phyloP scores from a whole-genome alignment of 2,329 filamentous ascomycete genomes.

The Aspergillus sp. region DNA sequence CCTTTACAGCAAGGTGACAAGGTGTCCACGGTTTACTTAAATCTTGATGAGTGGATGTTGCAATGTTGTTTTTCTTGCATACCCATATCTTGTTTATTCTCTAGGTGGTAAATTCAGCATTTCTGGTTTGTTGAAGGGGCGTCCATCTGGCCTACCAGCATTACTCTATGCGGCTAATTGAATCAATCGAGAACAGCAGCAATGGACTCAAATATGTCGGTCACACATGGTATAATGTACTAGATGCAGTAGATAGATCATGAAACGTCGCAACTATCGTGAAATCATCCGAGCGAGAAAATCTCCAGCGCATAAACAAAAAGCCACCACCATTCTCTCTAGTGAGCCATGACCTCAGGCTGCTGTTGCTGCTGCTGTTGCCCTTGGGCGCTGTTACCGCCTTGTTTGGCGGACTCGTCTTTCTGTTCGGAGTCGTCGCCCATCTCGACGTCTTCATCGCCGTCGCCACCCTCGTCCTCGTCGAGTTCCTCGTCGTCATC shows the following conservation, averaged over 20 bases:
- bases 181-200: too few relatives aligned
- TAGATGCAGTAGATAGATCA: too few relatives aligned
- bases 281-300: conserved; percentile 16
- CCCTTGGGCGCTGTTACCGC: conserved; percentile 18
- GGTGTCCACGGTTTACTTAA: too few relatives aligned
- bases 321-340: conserved; percentile 5
- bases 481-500: conserved; percentile 62
- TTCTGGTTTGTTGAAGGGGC: neutral
- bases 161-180: too few relatives aligned
- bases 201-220: too few relatives aligned
- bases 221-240: too few relatives aligned
- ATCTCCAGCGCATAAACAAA: conserved; percentile 1
- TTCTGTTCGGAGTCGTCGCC: conserved; percentile 43
- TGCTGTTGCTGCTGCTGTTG: conserved; percentile 27
- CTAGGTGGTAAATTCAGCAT: too few relatives aligned
- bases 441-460: conserved; percentile 50
- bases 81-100: conserved; percentile 3
- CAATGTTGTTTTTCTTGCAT: conserved; percentile 3
- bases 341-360: conserved; percentile 41
- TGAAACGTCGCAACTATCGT: conserved; percentile 22
- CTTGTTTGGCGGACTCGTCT: conserved; percentile 18
- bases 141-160: too few relatives aligned
- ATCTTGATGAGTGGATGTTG: too few relatives aligned
- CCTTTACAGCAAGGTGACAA: too few relatives aligned
- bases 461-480: conserved; percentile 52